Conservation (phyloP, 139 green algal genomes). For the Volvox africanus region DNA sequence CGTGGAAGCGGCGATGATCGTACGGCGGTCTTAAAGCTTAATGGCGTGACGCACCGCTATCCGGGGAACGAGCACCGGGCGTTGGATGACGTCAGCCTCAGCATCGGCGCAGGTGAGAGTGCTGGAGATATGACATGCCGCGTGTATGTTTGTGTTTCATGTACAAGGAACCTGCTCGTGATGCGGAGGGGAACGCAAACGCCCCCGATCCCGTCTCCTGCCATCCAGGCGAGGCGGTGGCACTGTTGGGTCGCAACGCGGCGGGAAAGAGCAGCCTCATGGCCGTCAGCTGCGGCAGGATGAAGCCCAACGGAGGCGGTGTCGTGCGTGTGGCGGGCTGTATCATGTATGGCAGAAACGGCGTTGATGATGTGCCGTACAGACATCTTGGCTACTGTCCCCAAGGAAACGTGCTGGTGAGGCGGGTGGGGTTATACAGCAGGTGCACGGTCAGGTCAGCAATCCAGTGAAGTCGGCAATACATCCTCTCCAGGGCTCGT, state of each 20-base stretch:
- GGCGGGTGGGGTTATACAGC: background rate
- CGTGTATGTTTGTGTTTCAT: too few relatives aligned
- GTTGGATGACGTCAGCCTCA: background rate
- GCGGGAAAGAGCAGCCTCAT: slow-evolving; percentile 34
- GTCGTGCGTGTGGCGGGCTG: background rate
- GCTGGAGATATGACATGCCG: too few relatives aligned
- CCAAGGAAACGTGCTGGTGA: slow-evolving; percentile 25
- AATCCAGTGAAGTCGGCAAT: too few relatives aligned
- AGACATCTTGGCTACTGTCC: slow-evolving; percentile 24
- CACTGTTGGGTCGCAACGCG: slow-evolving; percentile 29
- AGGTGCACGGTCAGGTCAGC: too few relatives aligned
- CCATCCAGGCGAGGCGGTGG: slow-evolving; percentile 36
- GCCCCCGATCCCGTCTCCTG: too few relatives aligned
- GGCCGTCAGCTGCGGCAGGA: background rate
- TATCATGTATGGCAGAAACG: background rate
- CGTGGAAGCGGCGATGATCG: background rate
- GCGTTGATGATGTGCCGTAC: too few relatives aligned
- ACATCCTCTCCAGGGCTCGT: too few relatives aligned
- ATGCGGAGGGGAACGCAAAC: too few relatives aligned
- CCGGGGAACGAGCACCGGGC: background rate
- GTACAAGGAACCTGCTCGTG: too few relatives aligned
- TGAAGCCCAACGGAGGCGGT: background rate
- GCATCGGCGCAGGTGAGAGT: slow-evolving; percentile 6
- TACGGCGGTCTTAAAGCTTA: background rate
- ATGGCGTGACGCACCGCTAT: background rate